Percentiles rank a stretch among this genome's conserved stretches.
These are phyloP conservation scores for Crassisporium funariophilum DNA, from an alignment of 768 basidiomycete genomes.

Conservation along the genomic window DNA sequence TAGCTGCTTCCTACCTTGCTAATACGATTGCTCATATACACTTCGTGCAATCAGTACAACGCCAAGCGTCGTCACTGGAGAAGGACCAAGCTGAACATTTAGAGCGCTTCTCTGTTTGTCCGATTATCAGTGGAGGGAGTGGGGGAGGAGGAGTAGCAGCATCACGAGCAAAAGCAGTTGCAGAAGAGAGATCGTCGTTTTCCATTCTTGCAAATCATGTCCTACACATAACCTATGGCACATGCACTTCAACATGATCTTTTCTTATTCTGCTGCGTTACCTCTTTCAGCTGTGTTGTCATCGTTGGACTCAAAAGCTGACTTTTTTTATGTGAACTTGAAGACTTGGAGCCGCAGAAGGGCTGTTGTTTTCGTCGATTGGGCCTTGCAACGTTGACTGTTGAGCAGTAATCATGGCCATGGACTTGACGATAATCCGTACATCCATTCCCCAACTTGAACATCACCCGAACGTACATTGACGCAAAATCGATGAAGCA, in stretches of 20 bases:
- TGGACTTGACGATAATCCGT: no score
- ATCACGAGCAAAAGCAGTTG: slow-evolving; percentile 15
- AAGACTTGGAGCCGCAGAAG: no score
- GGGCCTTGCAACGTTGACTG: no score
- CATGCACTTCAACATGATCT: slow-evolving; percentile 1
- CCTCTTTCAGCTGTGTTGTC: not conserved
- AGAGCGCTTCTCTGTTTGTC: slow-evolving; percentile 28
- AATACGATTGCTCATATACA: not conserved
- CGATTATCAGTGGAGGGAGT: slow-evolving; percentile 13
- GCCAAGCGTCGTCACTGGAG: slow-evolving; percentile 99
- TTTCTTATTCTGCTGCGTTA: not conserved
- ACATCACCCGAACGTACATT: no score
- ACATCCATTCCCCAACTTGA: no score
- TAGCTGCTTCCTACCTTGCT: slow-evolving; percentile 8
- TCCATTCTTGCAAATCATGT: slow-evolving; percentile 10
- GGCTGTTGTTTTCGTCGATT: no score
- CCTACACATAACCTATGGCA: slow-evolving; percentile 1
- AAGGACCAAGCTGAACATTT: slow-evolving; percentile 98
- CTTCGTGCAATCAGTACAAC: slow-evolving; percentile 63
- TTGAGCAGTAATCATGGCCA: no score
- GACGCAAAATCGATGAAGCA: no score
- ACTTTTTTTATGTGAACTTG: not conserved
- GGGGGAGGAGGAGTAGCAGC: slow-evolving; percentile 6
- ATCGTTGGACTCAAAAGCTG: not conserved
- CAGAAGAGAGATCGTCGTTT: slow-evolving; percentile 13